phyloP scores from a whole-genome alignment of 2,329 filamentous ascomycete genomes.

The Fusarium sarcochroum region DNA sequence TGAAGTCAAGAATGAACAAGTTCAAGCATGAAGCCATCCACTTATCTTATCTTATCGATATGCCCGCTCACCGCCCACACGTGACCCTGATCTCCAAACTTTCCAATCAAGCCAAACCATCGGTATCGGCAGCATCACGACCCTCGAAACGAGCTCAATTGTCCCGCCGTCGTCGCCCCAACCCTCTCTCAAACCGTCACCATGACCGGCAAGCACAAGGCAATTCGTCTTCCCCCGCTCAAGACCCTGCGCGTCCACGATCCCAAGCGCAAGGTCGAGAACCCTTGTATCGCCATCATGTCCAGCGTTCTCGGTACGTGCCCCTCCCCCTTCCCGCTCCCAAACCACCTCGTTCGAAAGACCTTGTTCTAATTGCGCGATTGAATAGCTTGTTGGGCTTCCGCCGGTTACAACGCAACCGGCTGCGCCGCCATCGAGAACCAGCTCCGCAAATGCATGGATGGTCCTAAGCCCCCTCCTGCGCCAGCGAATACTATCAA shows the following conservation, averaged over 20 bases:
- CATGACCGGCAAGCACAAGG: constrained; percentile 64
- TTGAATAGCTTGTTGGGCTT: constrained; percentile 83
- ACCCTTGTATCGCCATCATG: constrained; percentile 71
- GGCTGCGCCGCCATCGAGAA: constrained; percentile 73
- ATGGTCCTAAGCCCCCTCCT: constrained; percentile 72
- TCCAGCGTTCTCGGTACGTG: constrained; percentile 68
- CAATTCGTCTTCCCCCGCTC: constrained; percentile 71
- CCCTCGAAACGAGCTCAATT: constrained; percentile 6
- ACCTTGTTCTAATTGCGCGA: not conserved
- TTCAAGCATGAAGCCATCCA: not conserved
- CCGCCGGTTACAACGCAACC: constrained; percentile 75
- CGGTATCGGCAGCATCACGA: constrained; percentile 21
- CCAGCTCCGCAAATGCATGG: constrained; percentile 80
- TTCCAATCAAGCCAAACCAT: constrained; percentile 21
- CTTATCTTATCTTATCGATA: constrained; percentile 28
- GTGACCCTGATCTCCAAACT: constrained; percentile 44
- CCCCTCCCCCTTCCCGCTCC: constrained; percentile 11
- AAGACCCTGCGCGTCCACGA: constrained; percentile 68
- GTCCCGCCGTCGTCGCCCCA: not conserved
- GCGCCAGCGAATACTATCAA: constrained; percentile 84
- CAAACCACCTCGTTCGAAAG: not conserved
- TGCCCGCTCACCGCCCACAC: constrained; percentile 34
- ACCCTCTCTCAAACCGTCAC: constrained; percentile 27
- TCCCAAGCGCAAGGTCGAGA: constrained; percentile 63
- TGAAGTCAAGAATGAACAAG: too few relatives aligned